Percentiles rank a stretch among this genome's conserved stretches.
phyloP scores from a whole-genome alignment of 176 grass and related monocot species.

The Echinochloa phyllopogon region DNA sequence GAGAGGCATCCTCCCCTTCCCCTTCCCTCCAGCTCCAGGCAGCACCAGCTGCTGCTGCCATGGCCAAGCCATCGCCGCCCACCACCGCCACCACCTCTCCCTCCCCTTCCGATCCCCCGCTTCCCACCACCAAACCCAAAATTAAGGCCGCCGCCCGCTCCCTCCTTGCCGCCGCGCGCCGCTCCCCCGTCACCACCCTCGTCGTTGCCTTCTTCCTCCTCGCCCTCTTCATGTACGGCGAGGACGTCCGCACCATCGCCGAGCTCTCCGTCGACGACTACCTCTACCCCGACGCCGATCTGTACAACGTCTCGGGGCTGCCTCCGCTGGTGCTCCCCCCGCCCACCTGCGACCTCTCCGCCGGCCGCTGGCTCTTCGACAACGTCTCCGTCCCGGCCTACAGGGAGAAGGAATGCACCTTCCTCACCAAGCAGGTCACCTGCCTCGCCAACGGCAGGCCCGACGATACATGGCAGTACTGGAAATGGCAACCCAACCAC shows the following conservation, averaged over 20 bases:
- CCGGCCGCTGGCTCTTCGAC: constrained; percentile 77
- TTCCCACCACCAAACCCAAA: neutral
- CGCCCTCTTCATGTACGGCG: constrained; percentile 68
- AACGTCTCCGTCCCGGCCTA: constrained; percentile 61
- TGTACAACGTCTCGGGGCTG: constrained; percentile 33
- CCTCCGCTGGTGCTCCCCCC: constrained; percentile 49
- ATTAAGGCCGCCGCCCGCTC: constrained; percentile 5
- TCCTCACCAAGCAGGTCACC: constrained; percentile 74
- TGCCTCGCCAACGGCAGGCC: constrained; percentile 74
- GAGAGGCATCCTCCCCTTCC: too few species aligned
- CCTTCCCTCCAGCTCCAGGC: too few species aligned
- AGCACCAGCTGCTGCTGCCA: neutral
- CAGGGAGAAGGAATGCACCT: constrained; percentile 69
- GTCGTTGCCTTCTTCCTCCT: constrained; percentile 60
- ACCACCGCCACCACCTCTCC: neutral
- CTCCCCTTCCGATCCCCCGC: neutral
- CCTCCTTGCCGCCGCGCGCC: constrained; percentile 42
- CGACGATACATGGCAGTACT: constrained; percentile 76
- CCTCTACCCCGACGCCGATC: constrained; percentile 48
- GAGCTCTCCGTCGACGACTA: constrained; percentile 79
- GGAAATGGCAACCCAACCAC: constrained; percentile 71
- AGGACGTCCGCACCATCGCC: constrained; percentile 67
- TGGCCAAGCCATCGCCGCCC: neutral
- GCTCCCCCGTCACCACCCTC: constrained; percentile 53
- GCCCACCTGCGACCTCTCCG: constrained; percentile 65